These are phyloP conservation scores for Urochloa ruziziensis DNA, from an alignment of 176 grass and related monocot species.

Conservation along the genomic window DNA sequence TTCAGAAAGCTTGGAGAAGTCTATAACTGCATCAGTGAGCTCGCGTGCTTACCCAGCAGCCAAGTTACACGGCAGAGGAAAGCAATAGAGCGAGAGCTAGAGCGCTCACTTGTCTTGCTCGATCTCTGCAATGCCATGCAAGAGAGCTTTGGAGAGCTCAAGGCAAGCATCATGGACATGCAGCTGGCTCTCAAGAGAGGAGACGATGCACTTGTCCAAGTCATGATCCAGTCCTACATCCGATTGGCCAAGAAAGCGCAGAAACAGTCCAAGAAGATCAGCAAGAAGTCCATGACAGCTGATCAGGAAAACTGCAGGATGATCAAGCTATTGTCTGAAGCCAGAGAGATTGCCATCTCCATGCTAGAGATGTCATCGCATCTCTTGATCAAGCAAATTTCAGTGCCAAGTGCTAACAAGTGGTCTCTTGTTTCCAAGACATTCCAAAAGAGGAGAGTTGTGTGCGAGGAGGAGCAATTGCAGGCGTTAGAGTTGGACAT, in stretches of 20 bases:
- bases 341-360: constrained; percentile 11
- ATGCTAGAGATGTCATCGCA: not conserved
- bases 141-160: not conserved
- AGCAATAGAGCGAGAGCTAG: not conserved
- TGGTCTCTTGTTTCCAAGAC: constrained; percentile 36
- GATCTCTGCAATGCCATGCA: not conserved
- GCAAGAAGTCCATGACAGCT: not conserved
- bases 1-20: constrained; percentile 21
- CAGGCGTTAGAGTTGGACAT: constrained; percentile 38
- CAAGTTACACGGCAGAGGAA: not conserved
- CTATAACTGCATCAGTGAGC: not conserved
- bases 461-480: constrained; percentile 36
- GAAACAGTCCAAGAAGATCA: constrained; percentile 14
- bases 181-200: not conserved
- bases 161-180: not conserved
- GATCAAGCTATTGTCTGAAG: constrained; percentile 13
- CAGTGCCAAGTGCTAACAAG: not conserved
- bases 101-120: not conserved
- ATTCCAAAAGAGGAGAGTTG: constrained; percentile 24
- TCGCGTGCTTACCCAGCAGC: not conserved
- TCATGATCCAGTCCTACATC: not conserved
- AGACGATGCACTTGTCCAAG: not conserved
- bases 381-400: constrained; percentile 16
- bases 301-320: not conserved
- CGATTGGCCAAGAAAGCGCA: not conserved